These are phyloP conservation scores for Aureococcus anophagefferens DNA, from an alignment of 108 stramenopile genomes.

Conservation along the genomic window DNA sequence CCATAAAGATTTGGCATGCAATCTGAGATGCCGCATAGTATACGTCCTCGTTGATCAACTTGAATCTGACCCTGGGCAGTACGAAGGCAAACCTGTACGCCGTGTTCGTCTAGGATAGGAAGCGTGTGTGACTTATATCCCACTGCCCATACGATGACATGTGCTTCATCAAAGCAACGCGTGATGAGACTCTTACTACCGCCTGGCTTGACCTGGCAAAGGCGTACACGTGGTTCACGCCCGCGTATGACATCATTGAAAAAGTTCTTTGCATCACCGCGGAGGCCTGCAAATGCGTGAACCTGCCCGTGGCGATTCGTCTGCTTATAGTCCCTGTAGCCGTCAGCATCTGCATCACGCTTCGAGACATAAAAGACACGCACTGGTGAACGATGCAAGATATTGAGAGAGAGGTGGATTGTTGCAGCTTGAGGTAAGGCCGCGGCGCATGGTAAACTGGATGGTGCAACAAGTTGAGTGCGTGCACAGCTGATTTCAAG, in stretches of 20 bases:
- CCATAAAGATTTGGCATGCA: background rate
- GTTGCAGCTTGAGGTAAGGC: too few species aligned
- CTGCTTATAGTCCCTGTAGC: slow-evolving; percentile 1
- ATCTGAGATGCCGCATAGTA: too few species aligned
- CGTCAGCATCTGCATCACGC: background rate
- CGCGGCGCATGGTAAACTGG: too few species aligned
- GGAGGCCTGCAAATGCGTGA: slow-evolving; percentile 5
- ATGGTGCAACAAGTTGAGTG: too few species aligned
- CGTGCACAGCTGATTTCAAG: too few species aligned
- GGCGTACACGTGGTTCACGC: background rate
- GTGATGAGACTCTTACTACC: background rate
- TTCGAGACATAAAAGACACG: slow-evolving; percentile 1
- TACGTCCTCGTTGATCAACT: too few species aligned
- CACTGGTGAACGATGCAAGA: background rate
- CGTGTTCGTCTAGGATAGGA: background rate
- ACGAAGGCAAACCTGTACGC: too few species aligned
- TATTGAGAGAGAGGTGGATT: too few species aligned
- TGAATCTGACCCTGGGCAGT: too few species aligned
- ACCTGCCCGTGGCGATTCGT: background rate
- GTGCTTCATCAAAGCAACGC: background rate
- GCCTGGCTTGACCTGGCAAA: background rate
- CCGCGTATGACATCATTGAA: background rate
- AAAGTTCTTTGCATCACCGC: slow-evolving; percentile 12
- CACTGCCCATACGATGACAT: background rate
- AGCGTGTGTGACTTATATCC: too few species aligned